Evolutionary conservation across 225 moss, liverwort and hornwort genomes (phyloP).

Genomic region (Ulota crispa): DNA sequence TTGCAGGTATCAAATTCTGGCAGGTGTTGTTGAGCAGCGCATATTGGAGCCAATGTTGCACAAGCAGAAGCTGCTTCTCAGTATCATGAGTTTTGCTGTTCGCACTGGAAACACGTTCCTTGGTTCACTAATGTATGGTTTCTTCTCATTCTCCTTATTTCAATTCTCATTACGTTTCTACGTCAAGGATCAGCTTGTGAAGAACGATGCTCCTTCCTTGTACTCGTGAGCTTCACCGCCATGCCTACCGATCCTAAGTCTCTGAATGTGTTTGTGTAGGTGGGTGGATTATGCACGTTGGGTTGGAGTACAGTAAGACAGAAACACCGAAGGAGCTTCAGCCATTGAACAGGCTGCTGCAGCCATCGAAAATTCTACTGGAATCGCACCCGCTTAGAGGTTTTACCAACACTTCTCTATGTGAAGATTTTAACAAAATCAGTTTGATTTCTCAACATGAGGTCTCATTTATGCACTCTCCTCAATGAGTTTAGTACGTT

Average conservation of each 20-base stretch:
- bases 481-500: slow-evolving; percentile 8
- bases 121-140: slow-evolving; percentile 79
- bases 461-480: slow-evolving; percentile 12
- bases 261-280: slow-evolving; percentile 40
- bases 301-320: slow-evolving; percentile 84
- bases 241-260: background rate
- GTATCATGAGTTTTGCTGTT: slow-evolving; percentile 75
- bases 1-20: slow-evolving; percentile 90
- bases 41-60: slow-evolving; percentile 86
- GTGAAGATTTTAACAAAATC: slow-evolving; percentile 16
- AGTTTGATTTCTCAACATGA: slow-evolving; percentile 15
- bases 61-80: slow-evolving; percentile 69
- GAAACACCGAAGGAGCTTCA: slow-evolving; percentile 29
- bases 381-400: slow-evolving; percentile 31
- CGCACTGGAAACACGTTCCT: slow-evolving; percentile 95
- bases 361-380: slow-evolving; percentile 30
- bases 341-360: slow-evolving; percentile 30
- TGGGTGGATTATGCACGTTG: slow-evolving; percentile 99
- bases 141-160: slow-evolving; percentile 2
- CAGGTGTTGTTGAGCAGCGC: slow-evolving; percentile 97
- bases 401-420: background rate
- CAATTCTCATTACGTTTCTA: background rate
- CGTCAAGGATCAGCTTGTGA: background rate
- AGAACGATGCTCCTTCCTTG: background rate
- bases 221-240: background rate